Conservation (phyloP, 2,329 filamentous ascomycete species). For the Ambrosiella cleistominuta region DNA sequence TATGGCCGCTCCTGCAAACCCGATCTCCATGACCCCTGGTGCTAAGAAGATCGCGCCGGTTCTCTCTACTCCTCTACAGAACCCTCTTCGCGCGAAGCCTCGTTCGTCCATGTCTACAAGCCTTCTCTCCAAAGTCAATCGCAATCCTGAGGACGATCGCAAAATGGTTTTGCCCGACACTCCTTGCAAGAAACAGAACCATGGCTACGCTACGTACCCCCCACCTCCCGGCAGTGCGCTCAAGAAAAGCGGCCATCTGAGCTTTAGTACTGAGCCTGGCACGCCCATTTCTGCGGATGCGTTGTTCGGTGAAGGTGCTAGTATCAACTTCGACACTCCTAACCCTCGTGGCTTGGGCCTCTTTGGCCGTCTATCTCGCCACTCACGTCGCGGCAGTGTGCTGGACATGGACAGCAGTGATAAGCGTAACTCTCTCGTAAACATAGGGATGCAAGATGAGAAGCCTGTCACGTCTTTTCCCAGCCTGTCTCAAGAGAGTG, state of each 20-base stretch:
- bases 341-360: slow-evolving; percentile 43
- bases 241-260: slow-evolving; percentile 48
- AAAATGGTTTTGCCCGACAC: slow-evolving; percentile 75
- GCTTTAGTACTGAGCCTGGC: slow-evolving; percentile 55
- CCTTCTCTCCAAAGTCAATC: slow-evolving; percentile 85
- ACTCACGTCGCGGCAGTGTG: slow-evolving; percentile 47
- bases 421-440: slow-evolving; percentile 24
- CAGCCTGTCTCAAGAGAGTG: slow-evolving; percentile 23
- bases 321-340: slow-evolving; percentile 29
- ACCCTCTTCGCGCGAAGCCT: slow-evolving; percentile 6
- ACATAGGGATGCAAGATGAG: slow-evolving; percentile 1
- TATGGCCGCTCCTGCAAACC: slow-evolving; percentile 5
- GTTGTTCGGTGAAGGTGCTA: slow-evolving; percentile 24
- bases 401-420: slow-evolving; percentile 70
- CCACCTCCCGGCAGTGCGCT: slow-evolving; percentile 40
- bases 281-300: slow-evolving; percentile 59
- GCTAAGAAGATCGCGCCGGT: not conserved
- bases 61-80: slow-evolving; percentile 10
- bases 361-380: slow-evolving; percentile 40
- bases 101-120: slow-evolving; percentile 74
- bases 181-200: slow-evolving; percentile 74
- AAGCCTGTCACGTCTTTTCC: not conserved
- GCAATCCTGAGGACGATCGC: slow-evolving; percentile 53
- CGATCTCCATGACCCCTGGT: slow-evolving; percentile 23
- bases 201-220: slow-evolving; percentile 47